Evolutionary conservation across 805 yeast species (phyloP), one percentile per base, ranked within the genome.

Genomic region (Metschnikowia borealis): DNA sequence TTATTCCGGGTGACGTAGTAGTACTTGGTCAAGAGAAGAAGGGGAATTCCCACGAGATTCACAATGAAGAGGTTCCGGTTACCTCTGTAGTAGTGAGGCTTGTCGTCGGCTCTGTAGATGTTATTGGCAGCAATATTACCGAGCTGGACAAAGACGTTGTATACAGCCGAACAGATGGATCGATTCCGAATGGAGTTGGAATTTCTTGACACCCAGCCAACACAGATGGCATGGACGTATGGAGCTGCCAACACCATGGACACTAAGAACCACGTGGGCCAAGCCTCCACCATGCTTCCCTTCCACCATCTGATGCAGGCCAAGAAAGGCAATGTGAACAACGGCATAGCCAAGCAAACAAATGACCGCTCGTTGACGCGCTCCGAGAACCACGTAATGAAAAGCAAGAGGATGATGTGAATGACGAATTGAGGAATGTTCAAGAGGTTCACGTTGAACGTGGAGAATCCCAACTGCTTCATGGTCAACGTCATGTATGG

Each of bases 81-180:
- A 39, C 90, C 92, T 20, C 76, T 65, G 38, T 73, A 73, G 60
- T 86, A 86, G 33, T 73, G 59, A 1, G 91, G 91, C 38, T 68
- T 68, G 60, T 85, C 91, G 39, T 73, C 76, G 1, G 62, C 61
- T 44, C 83, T 64, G 63, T 85, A 85, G 6, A 85, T 73, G 57
- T 84, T 79, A 6, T 82, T 68, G 2, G 81, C 68, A 8, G 78
- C 67, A 44, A 85, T 81, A 17, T 70, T 64, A 1, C 82, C 85
- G 0, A 80, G 69, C 60, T 85, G 90, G 0, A 80, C 80, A 62
- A 74, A 77, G 73, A 84, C 82, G 58, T 84, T 85, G 60, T 80
- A 83, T 43, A 85, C 50, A 0, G 89, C 82, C 0, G 88, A 80
- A 13, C 85, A 75, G 4, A 85, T 82, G 0, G 89, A 79, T 56